Evolutionary conservation across 2,329 filamentous ascomycete species (phyloP).

Genomic region (Celoporthe dispersa): DNA sequence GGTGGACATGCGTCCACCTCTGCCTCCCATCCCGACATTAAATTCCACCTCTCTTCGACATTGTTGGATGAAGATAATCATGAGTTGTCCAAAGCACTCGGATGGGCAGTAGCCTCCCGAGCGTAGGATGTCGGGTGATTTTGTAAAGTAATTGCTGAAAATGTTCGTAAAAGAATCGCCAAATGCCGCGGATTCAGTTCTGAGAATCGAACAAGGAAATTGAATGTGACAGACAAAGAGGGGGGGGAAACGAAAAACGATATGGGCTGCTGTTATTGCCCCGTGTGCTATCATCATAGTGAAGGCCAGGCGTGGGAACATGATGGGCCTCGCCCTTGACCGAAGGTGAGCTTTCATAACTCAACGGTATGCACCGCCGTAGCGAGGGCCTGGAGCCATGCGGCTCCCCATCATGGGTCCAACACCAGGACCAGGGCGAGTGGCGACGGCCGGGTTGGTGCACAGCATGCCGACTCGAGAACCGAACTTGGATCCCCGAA

Average conservation of each 20-base stretch:
- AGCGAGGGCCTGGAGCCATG: constrained; percentile 63
- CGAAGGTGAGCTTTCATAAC: constrained; percentile 4
- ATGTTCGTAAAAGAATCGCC: constrained; percentile 42
- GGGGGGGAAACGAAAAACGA: constrained; percentile 7
- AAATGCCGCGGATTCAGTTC: constrained; percentile 39
- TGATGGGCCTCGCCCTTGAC: neutral
- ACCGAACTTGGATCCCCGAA: constrained; percentile 96
- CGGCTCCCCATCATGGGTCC: constrained; percentile 66
- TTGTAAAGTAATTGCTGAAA: constrained; percentile 43
- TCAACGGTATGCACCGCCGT: constrained; percentile 63
- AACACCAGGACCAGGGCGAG: constrained; percentile 83
- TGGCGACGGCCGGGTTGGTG: constrained; percentile 89
- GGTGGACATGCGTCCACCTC: constrained; percentile 13
- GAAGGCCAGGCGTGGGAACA: neutral
- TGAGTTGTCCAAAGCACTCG: constrained; percentile 46
- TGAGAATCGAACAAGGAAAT: constrained; percentile 37
- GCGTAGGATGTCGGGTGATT: constrained; percentile 46
- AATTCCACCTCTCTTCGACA: constrained; percentile 25
- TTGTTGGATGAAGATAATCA: constrained; percentile 36
- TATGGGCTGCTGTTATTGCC: neutral
- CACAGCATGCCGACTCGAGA: constrained; percentile 99
- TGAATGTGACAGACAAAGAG: constrained; percentile 27
- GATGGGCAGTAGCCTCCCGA: constrained; percentile 43
- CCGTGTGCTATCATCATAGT: neutral
- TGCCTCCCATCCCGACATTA: constrained; percentile 21